Evolutionary conservation across 306 rosid genomes (phyloP).

Genomic region (Begonia masoniana): DNA sequence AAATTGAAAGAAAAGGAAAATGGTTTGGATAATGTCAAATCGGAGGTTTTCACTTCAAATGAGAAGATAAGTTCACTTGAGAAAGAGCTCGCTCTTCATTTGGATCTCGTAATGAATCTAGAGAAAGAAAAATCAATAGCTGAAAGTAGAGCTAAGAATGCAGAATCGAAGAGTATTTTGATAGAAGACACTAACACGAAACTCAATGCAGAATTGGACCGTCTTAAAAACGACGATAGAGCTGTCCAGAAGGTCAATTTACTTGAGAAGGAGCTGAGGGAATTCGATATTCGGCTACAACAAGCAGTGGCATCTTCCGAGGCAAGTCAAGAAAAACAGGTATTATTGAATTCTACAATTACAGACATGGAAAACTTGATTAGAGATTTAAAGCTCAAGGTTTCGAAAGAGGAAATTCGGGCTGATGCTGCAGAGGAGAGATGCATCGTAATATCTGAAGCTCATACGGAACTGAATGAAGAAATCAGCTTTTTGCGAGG

Average conservation of each 20-base stretch:
- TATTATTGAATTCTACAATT: slow-evolving; percentile 47
- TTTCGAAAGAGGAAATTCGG: slow-evolving; percentile 54
- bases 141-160: too few relatives aligned
- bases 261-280: slow-evolving; percentile 47
- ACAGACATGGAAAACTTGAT: slow-evolving; percentile 72
- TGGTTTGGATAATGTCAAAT: slow-evolving; percentile 7
- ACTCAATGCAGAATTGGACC: too few relatives aligned
- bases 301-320: slow-evolving; percentile 70
- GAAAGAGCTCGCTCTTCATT: too few relatives aligned
- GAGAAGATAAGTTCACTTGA: too few relatives aligned
- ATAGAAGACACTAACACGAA: too few relatives aligned
- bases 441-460: slow-evolving; percentile 62
- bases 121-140: too few relatives aligned
- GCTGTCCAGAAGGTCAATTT: slow-evolving; percentile 31
- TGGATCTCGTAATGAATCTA: too few relatives aligned
- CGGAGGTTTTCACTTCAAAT: too few relatives aligned
- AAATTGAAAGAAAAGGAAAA: slow-evolving; percentile 29
- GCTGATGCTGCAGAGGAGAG: slow-evolving; percentile 71
- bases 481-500: slow-evolving; percentile 51
- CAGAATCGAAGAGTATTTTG: too few relatives aligned
- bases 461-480: slow-evolving; percentile 53
- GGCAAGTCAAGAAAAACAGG: slow-evolving; percentile 80
- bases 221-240: slow-evolving; percentile 3
- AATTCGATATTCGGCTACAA: slow-evolving; percentile 42
- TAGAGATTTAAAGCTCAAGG: slow-evolving; percentile 57